These are phyloP conservation scores for Fibroporia radiculosa DNA, from an alignment of 768 basidiomycete genomes.

Conservation along the genomic window DNA sequence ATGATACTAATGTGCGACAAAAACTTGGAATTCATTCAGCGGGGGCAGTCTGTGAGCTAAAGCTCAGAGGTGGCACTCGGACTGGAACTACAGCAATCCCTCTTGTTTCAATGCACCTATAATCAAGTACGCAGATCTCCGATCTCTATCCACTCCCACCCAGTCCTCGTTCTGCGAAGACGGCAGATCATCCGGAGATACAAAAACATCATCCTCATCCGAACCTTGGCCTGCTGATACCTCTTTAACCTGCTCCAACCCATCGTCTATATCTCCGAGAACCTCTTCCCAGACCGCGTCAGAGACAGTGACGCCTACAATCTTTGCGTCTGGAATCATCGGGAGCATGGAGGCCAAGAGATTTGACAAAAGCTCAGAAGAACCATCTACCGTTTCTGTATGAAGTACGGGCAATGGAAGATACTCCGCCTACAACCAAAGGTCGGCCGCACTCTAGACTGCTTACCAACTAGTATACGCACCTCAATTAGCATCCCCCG, in stretches of 20 bases:
- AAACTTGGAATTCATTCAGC: too few relatives aligned
- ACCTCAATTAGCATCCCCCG: conserved; percentile 87
- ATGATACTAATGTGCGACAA: too few relatives aligned
- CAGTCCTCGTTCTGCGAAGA: conserved; percentile 55
- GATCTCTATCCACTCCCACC: conserved; percentile 72
- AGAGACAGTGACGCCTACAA: conserved; percentile 70
- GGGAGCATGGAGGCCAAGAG: conserved; percentile 70
- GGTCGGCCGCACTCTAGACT: not conserved
- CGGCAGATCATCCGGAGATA: conserved; percentile 45
- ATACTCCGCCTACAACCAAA: conserved; percentile 62
- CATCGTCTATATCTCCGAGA: conserved; percentile 65
- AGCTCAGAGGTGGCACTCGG: not conserved
- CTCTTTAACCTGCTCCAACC: conserved; percentile 21
- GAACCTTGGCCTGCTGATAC: conserved; percentile 17
- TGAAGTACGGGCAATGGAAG: conserved; percentile 66
- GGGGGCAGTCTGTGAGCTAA: too few relatives aligned
- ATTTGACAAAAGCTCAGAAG: conserved; percentile 68
- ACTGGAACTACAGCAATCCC: conserved; percentile 41
- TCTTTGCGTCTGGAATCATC: conserved; percentile 63
- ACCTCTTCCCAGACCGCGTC: conserved; percentile 79
- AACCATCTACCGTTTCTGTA: conserved; percentile 55
- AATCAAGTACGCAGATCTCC: conserved; percentile 72
- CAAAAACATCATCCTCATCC: conserved; percentile 48
- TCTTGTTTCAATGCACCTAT: conserved; percentile 71
- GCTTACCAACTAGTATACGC: conserved; percentile 7